Evolutionary conservation across 257 asterid species (phyloP).

Genomic region (Phtheirospermum japonicum): DNA sequence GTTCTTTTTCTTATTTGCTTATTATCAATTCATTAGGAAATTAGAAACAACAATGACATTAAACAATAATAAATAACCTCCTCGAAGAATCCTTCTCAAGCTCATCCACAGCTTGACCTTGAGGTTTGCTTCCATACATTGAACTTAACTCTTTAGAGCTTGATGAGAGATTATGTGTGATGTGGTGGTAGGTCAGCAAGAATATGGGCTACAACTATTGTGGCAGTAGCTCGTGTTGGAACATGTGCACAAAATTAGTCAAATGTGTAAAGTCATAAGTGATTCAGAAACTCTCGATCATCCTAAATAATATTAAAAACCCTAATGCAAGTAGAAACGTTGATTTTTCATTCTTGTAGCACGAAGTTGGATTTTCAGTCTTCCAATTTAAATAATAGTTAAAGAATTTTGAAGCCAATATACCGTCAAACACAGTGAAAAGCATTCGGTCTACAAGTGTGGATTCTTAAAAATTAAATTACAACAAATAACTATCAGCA

Average conservation of each 20-base stretch:
- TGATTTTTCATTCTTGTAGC: too few relatives aligned
- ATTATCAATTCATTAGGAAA: too few relatives aligned
- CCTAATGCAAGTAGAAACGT: too few relatives aligned
- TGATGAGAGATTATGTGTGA: constrained; percentile 74
- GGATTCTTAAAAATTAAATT: not conserved
- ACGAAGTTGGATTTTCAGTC: too few relatives aligned
- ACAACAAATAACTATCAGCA: constrained; percentile 19
- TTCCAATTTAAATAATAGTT: too few relatives aligned
- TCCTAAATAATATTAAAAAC: constrained; percentile 5
- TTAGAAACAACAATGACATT: too few relatives aligned
- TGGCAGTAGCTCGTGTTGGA: constrained; percentile 98
- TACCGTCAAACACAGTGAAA: not conserved
- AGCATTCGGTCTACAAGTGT: not conserved
- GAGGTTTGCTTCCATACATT: too few relatives aligned
- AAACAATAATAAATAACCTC: too few relatives aligned
- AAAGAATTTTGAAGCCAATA: constrained; percentile 16
- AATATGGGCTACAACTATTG: constrained; percentile 93
- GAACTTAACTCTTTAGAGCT: too few relatives aligned
- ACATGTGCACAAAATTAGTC: constrained; percentile 47
- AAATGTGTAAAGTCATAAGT: constrained; percentile 18
- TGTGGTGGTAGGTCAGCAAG: constrained; percentile 93
- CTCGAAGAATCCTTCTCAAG: too few relatives aligned
- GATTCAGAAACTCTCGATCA: constrained; percentile 11
- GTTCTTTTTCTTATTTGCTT: too few relatives aligned
- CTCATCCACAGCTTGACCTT: too few relatives aligned